phyloP scores from a whole-genome alignment of 306 rosid genomes.

The Glycyrrhiza uralensis region DNA sequence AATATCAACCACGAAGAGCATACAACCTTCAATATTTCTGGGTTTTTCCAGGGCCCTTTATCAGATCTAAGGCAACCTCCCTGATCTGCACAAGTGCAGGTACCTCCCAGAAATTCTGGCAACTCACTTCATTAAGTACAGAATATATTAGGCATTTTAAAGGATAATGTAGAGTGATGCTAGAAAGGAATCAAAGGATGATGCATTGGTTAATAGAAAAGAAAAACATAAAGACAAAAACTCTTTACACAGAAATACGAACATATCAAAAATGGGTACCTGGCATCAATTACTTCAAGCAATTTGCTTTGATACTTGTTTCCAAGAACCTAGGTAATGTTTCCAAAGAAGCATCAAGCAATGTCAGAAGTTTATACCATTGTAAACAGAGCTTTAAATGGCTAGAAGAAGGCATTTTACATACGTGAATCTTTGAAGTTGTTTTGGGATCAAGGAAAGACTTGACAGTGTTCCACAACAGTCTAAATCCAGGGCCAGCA shows the following conservation, averaged over 20 bases:
- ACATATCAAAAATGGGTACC: constrained; percentile 42
- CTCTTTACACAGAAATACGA: background rate
- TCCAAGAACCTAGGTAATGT: constrained; percentile 77
- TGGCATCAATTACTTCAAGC: constrained; percentile 88
- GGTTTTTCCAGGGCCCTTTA: constrained; percentile 97
- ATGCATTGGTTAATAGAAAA: background rate
- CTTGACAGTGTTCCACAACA: constrained; percentile 89
- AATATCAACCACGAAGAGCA: background rate
- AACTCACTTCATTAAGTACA: constrained; percentile 65
- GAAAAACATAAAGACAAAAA: background rate
- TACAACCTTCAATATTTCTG: constrained; percentile 81
- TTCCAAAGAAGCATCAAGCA: constrained; percentile 14
- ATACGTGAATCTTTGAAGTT: constrained; percentile 93
- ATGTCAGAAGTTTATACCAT: constrained; percentile 17
- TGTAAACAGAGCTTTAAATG: constrained; percentile 7
- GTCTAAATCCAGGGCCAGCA: constrained; percentile 96
- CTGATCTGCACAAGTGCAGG: constrained; percentile 79
- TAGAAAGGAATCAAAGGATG: background rate
- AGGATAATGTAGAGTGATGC: background rate
- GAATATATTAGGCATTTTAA: constrained; percentile 16
- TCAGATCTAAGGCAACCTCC: constrained; percentile 96
- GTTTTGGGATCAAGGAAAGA: constrained; percentile 92
- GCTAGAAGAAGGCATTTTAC: constrained; percentile 19
- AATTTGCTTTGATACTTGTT: constrained; percentile 91
- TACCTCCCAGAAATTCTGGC: constrained; percentile 98